Evolutionary conservation across 1,284 basidiomycete species (phyloP).

Genomic region (Ustilago bromivora): DNA sequence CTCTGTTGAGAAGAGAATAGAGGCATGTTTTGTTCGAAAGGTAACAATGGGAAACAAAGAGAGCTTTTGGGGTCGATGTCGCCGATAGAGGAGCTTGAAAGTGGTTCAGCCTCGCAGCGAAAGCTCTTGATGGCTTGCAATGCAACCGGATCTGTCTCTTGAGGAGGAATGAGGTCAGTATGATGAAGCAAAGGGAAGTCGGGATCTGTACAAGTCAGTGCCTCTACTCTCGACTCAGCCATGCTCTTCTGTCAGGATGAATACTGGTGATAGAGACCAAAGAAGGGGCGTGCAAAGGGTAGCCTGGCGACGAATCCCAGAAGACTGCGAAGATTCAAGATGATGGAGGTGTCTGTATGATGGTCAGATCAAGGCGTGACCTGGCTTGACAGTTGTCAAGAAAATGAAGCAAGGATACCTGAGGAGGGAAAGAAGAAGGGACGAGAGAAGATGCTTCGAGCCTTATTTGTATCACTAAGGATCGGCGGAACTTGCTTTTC

Average conservation of each 20-base stretch:
- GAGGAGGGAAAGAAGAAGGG: background rate
- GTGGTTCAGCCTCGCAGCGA: background rate
- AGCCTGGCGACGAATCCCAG: background rate
- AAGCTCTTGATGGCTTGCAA: conserved; percentile 6
- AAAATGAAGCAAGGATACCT: background rate
- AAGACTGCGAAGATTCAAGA: background rate
- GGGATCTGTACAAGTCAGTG: background rate
- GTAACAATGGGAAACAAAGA: background rate
- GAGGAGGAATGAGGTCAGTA: background rate
- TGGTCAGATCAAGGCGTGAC: background rate
- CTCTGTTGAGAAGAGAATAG: background rate
- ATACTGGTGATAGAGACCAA: background rate
- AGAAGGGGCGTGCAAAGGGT: background rate
- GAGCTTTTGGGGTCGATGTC: conserved; percentile 15
- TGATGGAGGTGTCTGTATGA: background rate
- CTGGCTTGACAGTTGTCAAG: background rate
- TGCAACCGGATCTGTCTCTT: background rate
- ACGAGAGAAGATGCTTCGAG: background rate
- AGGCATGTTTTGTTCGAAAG: conserved; percentile 7
- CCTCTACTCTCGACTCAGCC: background rate
- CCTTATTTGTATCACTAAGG: background rate
- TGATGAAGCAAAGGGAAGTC: background rate
- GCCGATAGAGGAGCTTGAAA: background rate
- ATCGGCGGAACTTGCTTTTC: background rate
- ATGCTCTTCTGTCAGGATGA: conserved; percentile 4